Conservation (phyloP, 306 rosid species). For the Elaeagnus macrophylla region DNA sequence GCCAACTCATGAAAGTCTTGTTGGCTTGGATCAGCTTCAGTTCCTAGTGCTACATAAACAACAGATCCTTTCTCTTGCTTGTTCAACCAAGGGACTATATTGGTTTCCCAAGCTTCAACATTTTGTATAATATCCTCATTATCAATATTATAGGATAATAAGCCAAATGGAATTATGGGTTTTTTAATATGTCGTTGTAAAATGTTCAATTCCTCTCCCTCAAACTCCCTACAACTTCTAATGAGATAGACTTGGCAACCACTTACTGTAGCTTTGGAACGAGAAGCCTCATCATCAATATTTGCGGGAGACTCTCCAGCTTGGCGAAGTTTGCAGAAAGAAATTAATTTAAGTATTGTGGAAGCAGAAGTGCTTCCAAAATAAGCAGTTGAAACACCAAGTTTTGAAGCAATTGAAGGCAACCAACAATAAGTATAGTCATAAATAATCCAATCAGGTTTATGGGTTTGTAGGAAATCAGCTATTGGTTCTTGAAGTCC, state of each 20-base stretch:
- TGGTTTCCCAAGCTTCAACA: slow-evolving; percentile 5
- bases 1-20: slow-evolving; percentile 28
- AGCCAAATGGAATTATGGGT: slow-evolving; percentile 25
- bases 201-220: slow-evolving; percentile 11
- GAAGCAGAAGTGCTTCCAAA: too few species aligned
- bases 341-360: too few species aligned
- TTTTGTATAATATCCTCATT: background rate
- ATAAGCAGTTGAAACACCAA: slow-evolving; percentile 20
- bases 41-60: slow-evolving; percentile 53
- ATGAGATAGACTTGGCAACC: slow-evolving; percentile 12
- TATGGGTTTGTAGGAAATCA: slow-evolving; percentile 25
- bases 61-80: slow-evolving; percentile 25
- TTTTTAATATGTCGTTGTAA: slow-evolving; percentile 5
- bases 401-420: background rate
- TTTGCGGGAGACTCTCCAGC: background rate
- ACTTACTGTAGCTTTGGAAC: background rate
- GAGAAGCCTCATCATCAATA: background rate
- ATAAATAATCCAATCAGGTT: slow-evolving; percentile 32
- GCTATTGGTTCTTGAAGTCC: slow-evolving; percentile 20
- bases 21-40: slow-evolving; percentile 20
- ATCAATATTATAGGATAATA: slow-evolving; percentile 10
- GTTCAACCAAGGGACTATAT: slow-evolving; percentile 17
- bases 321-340: background rate
- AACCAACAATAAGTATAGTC: slow-evolving; percentile 34
- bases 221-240: slow-evolving; percentile 18